Evolutionary conservation across 768 basidiomycete species (phyloP), one percentile per base, ranked within the genome.

Genomic region (Scleroderma citrinum): DNA sequence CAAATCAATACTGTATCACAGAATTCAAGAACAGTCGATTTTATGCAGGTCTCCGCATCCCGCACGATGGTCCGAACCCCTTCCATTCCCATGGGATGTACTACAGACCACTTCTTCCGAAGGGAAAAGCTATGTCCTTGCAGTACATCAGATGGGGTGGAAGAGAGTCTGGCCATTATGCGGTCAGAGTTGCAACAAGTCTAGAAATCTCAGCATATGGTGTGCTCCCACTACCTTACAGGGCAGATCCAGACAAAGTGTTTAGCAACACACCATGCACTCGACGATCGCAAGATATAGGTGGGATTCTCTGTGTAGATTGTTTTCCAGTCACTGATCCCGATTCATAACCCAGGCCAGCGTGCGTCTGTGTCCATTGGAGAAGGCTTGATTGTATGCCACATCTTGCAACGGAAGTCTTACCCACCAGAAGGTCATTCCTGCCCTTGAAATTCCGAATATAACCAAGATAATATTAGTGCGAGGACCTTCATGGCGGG

Each of bases 1-100:
- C 26, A 29, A 29, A 29, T 29, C 26, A 29, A 8, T 29, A 29
- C 26, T 29, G 26, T 8, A n/a, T 29, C 8, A 29, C 8, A 29
- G 26, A 29, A 8, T 29, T 29, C 26, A 29, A 29, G 5, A 29
- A 29, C 8, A 29, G 8, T 5, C 26, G 8, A 29, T 29, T 29
- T 29, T 29, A 29, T 29, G 26, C 8, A n/a, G 26, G 26, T 29
- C 26, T 29, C 26, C 13, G 34, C 34, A 35, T n/a, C 34, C 34
- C 13, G 55, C 35, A 51, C 53, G 36, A 48, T 61, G 60, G 60
- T 61, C 64, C 53, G 64, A 62, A 63, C 58, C 48, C 60, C 72
- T 73, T 73, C 72, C 72, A 73, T 73, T 72, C 72, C 67, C 72
- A 73, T 73, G 72, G 72, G 74, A 73, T 65, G 70, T 68, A 66